These are phyloP conservation scores for Rhazya stricta DNA, from an alignment of 257 asterid species.

Conservation along the genomic window DNA sequence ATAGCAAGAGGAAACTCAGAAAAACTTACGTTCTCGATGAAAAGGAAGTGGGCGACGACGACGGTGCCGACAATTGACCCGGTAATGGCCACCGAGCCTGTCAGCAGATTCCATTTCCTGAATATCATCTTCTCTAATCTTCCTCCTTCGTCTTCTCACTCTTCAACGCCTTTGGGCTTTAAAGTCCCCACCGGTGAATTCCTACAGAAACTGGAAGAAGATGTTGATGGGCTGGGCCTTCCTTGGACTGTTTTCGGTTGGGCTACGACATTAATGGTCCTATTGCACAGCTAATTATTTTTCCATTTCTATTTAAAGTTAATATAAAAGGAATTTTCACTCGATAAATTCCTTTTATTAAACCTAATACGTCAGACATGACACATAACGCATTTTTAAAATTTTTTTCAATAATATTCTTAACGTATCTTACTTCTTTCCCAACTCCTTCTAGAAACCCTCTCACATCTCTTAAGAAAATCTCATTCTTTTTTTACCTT, in stretches of 20 bases:
- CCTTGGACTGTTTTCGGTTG: not conserved
- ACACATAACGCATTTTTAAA: too few species aligned
- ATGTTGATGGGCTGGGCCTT: not conserved
- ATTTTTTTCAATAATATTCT: too few species aligned
- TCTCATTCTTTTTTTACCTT: too few species aligned
- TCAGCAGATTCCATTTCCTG: conserved; percentile 79
- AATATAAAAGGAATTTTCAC: too few species aligned
- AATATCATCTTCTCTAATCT: conserved; percentile 42
- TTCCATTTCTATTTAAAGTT: too few species aligned
- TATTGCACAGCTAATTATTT: too few species aligned
- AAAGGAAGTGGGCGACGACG: conserved; percentile 57
- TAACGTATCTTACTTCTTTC: too few species aligned
- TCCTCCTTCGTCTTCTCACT: not conserved
- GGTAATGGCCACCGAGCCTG: conserved; percentile 57
- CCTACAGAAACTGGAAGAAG: not conserved
- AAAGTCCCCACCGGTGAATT: not conserved
- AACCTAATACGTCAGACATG: too few species aligned
- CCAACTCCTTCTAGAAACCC: too few species aligned
- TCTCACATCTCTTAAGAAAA: too few species aligned
- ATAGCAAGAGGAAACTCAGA: not conserved
- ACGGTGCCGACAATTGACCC: conserved; percentile 56
- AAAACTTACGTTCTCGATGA: conserved; percentile 49
- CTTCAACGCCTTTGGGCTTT: conserved; percentile 2
- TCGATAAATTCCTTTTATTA: too few species aligned
- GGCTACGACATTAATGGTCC: not conserved